Percentiles rank a stretch among this genome's conserved stretches.
Conservation (phyloP, 805 yeast species). For the Lipomyces lipofer region DNA sequence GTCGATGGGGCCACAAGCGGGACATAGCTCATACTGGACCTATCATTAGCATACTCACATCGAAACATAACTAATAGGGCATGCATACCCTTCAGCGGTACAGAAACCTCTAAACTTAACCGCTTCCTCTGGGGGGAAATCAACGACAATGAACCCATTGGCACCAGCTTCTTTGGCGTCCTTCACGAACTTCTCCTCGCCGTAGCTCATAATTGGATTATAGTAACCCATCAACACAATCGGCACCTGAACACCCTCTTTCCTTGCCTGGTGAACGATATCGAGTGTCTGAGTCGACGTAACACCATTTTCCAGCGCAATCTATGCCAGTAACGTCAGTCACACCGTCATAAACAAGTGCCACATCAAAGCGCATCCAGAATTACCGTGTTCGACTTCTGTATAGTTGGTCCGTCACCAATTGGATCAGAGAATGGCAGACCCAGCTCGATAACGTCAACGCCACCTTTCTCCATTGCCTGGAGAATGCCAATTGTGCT, state of each 20-base stretch:
- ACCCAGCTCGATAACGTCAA: slow-evolving; percentile 91
- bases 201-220: slow-evolving; percentile 87
- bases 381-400: slow-evolving; percentile 67
- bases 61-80: no score
- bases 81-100: slow-evolving; percentile 48
- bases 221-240: slow-evolving; percentile 96
- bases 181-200: slow-evolving; percentile 77
- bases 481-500: slow-evolving; percentile 84
- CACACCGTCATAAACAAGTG: not conserved
- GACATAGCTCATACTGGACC: slow-evolving; percentile 64
- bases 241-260: slow-evolving; percentile 82
- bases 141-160: slow-evolving; percentile 91
- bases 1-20: slow-evolving; percentile 98
- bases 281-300: slow-evolving; percentile 70
- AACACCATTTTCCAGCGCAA: slow-evolving; percentile 81
- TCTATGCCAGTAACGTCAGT: slow-evolving; percentile 16
- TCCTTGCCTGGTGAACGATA: slow-evolving; percentile 72
- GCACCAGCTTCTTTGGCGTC: slow-evolving; percentile 89
- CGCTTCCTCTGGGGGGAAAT: slow-evolving; percentile 98
- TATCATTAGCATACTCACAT: not conserved
- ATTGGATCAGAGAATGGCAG: slow-evolving; percentile 97
- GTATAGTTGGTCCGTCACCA: slow-evolving; percentile 98
- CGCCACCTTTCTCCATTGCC: slow-evolving; percentile 94
- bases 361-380: no score
- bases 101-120: slow-evolving; percentile 77